These are phyloP conservation scores for Coemansia sp. DNA, from an alignment of 192 early-diverging fungal species.

Conservation along the genomic window DNA sequence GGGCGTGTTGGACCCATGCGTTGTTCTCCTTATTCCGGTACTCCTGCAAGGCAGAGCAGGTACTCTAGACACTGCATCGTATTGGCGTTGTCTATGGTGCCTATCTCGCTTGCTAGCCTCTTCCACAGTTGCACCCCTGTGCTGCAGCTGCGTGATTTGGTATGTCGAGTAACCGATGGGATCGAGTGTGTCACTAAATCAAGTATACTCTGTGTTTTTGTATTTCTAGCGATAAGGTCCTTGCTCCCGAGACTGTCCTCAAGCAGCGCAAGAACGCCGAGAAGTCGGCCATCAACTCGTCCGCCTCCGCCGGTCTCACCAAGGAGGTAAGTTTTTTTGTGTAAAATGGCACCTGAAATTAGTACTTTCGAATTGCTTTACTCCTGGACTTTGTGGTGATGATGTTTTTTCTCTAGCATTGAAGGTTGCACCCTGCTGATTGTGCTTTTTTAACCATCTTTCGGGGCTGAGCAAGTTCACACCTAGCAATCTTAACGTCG, in stretches of 20 bases:
- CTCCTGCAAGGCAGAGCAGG: constrained; percentile 12
- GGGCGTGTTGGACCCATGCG: not conserved
- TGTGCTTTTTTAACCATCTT: constrained; percentile 65
- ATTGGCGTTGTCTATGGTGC: constrained; percentile 18
- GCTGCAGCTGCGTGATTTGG: constrained; percentile 5
- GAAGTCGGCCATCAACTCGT: constrained; percentile 65
- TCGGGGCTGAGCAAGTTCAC: constrained; percentile 68
- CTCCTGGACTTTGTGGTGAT: constrained; percentile 44
- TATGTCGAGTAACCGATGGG: constrained; percentile 41
- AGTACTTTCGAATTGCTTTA: constrained; percentile 27
- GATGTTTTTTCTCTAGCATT: constrained; percentile 19
- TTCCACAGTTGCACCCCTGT: not conserved
- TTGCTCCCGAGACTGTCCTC: constrained; percentile 84
- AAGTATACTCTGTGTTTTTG: not conserved
- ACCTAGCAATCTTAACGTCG: not conserved
- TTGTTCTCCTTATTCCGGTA: constrained; percentile 6
- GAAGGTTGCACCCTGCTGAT: constrained; percentile 53
- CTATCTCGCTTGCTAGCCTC: constrained; percentile 44
- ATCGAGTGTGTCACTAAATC: constrained; percentile 11
- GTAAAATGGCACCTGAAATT: too few species aligned
- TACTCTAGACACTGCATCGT: constrained; percentile 1
- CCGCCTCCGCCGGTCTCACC: constrained; percentile 41
- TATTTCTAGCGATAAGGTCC: constrained; percentile 60
- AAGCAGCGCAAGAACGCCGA: constrained; percentile 80
- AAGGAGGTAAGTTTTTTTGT: constrained; percentile 38